phyloP scores from a whole-genome alignment of 2,329 filamentous ascomycete genomes.

The Helotiales sp. region DNA sequence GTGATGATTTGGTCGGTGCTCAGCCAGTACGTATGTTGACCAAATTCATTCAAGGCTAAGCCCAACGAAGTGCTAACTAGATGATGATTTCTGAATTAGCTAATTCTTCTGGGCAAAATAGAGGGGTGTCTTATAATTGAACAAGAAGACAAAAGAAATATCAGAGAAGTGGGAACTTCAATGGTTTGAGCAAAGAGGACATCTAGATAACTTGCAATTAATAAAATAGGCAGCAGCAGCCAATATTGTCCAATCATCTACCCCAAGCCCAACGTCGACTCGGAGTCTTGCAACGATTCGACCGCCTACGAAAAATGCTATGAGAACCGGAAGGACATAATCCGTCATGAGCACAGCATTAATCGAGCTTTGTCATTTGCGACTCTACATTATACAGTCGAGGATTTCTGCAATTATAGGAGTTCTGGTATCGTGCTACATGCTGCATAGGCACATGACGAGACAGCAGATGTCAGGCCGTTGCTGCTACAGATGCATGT shows the following conservation, averaged over 20 bases:
- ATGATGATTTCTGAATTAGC: background rate
- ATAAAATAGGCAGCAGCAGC: constrained; percentile 14
- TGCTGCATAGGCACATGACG: constrained; percentile 13
- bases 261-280: constrained; percentile 20
- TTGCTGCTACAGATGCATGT: constrained; percentile 21
- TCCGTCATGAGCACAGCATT: constrained; percentile 10
- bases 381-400: constrained; percentile 19
- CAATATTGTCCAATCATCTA: constrained; percentile 24
- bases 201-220: background rate
- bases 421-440: constrained; percentile 20
- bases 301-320: constrained; percentile 12
- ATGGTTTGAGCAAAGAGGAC: background rate
- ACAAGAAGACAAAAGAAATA: no score
- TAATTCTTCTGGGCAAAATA: background rate
- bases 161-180: background rate
- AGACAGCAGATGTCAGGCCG: constrained; percentile 8
- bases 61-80: constrained; percentile 16
- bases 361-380: constrained; percentile 21
- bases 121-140: no score
- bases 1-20: constrained; percentile 3
- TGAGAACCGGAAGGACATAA: constrained; percentile 19
- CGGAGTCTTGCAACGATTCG: constrained; percentile 10
- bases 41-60: constrained; percentile 19
- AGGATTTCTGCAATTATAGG: constrained; percentile 13
- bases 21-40: constrained; percentile 18